These are phyloP conservation scores for Phycomyces nitens DNA, from an alignment of 192 early-diverging fungal species.

Conservation along the genomic window DNA sequence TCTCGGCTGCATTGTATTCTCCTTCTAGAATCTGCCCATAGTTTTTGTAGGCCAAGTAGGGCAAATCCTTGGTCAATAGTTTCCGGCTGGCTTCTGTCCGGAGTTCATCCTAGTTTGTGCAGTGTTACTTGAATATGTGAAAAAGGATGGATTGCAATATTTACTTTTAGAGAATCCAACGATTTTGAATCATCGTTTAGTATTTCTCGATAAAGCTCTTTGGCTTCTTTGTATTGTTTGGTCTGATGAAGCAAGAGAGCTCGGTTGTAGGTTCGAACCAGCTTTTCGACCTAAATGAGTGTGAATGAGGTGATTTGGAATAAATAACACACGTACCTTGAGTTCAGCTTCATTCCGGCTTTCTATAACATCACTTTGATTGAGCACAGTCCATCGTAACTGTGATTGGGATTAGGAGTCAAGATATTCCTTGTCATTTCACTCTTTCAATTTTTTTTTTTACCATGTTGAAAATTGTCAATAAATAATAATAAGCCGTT, in stretches of 20 bases:
- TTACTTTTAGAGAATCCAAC: too few relatives aligned
- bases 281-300: not conserved
- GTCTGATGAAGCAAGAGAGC: not conserved
- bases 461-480: too few relatives aligned
- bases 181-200: too few relatives aligned
- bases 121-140: not conserved
- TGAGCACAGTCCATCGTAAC: too few relatives aligned
- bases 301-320: too few relatives aligned
- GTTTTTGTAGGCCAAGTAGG: not conserved
- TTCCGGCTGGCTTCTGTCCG: not conserved
- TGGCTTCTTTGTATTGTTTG: not conserved
- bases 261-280: not conserved
- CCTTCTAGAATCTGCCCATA: not conserved
- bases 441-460: too few relatives aligned
- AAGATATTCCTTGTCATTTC: too few relatives aligned
- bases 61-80: not conserved
- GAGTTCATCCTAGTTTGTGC: not conserved
- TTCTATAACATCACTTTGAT: too few relatives aligned
- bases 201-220: not conserved
- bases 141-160: not conserved
- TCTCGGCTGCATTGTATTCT: not conserved
- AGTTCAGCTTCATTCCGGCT: too few relatives aligned
- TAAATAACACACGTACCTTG: too few relatives aligned
- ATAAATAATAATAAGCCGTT: too few relatives aligned
- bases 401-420: too few relatives aligned